Base-by-base conservation (phyloP, 371 early-diverging fungal genomes). In the Enterocytospora artemiae region DNA sequence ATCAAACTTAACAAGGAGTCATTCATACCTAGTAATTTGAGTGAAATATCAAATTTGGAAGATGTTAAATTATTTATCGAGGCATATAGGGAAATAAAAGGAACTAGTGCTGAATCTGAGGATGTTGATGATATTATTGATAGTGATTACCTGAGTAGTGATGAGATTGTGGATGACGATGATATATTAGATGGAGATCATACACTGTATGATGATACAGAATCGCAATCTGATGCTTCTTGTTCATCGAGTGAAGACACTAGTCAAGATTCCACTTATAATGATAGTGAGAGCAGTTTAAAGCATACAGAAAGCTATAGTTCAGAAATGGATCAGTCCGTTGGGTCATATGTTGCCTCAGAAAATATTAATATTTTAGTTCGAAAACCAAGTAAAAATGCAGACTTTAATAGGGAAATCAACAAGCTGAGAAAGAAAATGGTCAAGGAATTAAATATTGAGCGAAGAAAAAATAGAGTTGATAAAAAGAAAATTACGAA, bases 1-100 rank as follows among this genome's bases (percentile, higher is more conserved):
- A 67, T 67, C 31, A 63, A 71, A 32, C 20, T 75, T 22, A 63
- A 30, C 2, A 55, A 57, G 39, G 51, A 69, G 43, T 31, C 31
- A 36, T 71, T 68, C 54, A 71, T 75, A 43, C 75, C 75, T 16
- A 51, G 34, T 1, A 63, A 54, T 27, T 25, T 75, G 5, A 34
- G 50, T 52, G 72, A 71, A 32, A 44, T 75, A 24, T n/a, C 16
- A 24, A 66, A 75, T 41, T 18, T 31, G 2, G 69, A 71, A 53
- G 75, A 75, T 61, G 18, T 49, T 18, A 39, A 48, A n/a, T 58
- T 50, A 0, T 74, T 74, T 59, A 31, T 32, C 7, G 45, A 28
- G 20, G 52, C 49, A 20, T 22, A 3, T 1, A n/a, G 22, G 28
- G 39, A 2, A 27, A 43, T 22, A 2, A 1, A 52, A 60, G 18